phyloP scores from a whole-genome alignment of 2,329 filamentous ascomycete species.

The Trichoderma sp. region DNA sequence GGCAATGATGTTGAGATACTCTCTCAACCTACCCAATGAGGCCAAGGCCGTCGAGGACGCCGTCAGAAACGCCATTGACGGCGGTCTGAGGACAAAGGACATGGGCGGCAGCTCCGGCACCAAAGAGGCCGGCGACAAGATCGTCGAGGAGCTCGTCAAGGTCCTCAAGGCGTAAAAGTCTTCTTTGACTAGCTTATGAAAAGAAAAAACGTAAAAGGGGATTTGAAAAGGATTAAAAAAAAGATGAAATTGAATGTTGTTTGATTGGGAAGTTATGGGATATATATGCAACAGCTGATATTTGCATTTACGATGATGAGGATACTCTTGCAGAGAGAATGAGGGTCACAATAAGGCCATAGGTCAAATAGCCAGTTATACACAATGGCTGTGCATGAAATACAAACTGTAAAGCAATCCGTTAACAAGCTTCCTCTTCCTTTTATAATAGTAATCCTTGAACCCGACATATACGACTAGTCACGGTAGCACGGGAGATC shows the following conservation, averaged over 20 bases:
- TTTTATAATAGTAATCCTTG: neutral
- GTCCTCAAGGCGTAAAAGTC: slow-evolving; percentile 53
- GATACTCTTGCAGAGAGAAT: neutral
- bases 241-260: neutral
- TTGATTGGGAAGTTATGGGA: neutral
- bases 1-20: slow-evolving; percentile 96
- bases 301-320: neutral
- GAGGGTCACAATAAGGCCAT: neutral
- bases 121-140: slow-evolving; percentile 71
- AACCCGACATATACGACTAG: neutral
- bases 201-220: neutral
- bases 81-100: slow-evolving; percentile 76
- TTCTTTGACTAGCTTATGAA: neutral
- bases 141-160: slow-evolving; percentile 70
- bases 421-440: neutral
- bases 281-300: neutral
- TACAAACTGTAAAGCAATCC: neutral
- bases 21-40: slow-evolving; percentile 75
- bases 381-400: neutral
- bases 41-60: slow-evolving; percentile 79
- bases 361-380: neutral
- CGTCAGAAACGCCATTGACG: slow-evolving; percentile 77
- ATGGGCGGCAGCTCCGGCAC: slow-evolving; percentile 78
- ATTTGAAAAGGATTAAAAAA: neutral
- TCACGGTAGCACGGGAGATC: neutral